These are phyloP conservation scores for Plasmodium vivax DNA, from an alignment of 169 alveolate genomes.

Conservation along the genomic window DNA sequence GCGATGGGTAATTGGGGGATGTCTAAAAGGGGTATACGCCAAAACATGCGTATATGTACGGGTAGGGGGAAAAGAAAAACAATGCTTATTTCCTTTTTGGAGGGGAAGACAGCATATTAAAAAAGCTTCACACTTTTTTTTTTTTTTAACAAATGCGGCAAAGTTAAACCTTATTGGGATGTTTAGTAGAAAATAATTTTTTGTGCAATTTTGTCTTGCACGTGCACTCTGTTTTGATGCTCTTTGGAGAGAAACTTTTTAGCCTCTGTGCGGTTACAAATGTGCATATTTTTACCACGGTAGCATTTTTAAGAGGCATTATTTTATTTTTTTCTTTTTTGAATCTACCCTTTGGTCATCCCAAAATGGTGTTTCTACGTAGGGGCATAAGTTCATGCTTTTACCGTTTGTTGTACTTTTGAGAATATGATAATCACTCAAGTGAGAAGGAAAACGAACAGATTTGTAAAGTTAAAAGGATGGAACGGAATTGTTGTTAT, in stretches of 20 bases:
- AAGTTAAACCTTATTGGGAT: neutral
- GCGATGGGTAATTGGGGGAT: neutral
- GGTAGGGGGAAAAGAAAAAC: neutral
- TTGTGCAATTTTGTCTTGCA: neutral
- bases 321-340: neutral
- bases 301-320: neutral
- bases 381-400: neutral
- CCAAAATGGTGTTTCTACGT: neutral
- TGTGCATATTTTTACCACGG: neutral
- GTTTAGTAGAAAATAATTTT: neutral
- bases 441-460: neutral
- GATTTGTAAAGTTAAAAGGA: neutral
- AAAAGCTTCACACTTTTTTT: neutral
- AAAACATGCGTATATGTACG: neutral
- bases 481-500: neutral
- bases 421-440: neutral
- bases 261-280: neutral
- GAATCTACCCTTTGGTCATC: neutral
- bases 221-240: neutral
- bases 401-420: neutral
- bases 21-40: neutral
- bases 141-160: neutral
- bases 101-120: neutral
- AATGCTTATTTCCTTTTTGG: neutral
- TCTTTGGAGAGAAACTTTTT: neutral